These are phyloP conservation scores for Peronospora belbahrii DNA, from an alignment of 352 stramenopile genomes.

Conservation along the genomic window DNA sequence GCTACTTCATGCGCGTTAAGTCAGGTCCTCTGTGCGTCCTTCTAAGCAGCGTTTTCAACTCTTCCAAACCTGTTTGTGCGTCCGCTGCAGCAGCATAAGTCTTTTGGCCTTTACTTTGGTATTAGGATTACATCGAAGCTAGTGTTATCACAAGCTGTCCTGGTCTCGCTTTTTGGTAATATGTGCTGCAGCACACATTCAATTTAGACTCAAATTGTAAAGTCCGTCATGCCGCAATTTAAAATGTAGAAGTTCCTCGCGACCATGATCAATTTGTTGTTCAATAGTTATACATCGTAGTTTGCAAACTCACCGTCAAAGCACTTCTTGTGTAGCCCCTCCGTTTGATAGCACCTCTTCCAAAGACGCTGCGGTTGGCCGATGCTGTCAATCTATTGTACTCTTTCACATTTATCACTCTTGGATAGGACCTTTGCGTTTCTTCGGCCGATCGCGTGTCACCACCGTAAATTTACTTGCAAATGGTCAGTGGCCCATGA, in stretches of 20 bases:
- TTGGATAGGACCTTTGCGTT: constrained; percentile 82
- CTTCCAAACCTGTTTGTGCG: constrained; percentile 6
- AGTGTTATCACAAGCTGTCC: constrained; percentile 1
- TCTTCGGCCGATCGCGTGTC: constrained; percentile 59
- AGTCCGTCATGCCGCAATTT: constrained; percentile 75
- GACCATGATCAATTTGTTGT: constrained; percentile 71
- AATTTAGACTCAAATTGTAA: too few species aligned
- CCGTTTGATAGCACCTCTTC: constrained; percentile 79
- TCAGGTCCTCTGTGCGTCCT: constrained; percentile 5
- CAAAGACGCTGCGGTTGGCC: constrained; percentile 61
- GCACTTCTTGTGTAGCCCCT: constrained; percentile 83
- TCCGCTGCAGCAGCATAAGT: not conserved
- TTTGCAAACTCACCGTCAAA: constrained; percentile 71
- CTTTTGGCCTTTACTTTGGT: constrained; percentile 2
- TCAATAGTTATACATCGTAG: constrained; percentile 76
- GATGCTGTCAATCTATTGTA: constrained; percentile 84
- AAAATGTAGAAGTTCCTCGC: constrained; percentile 77
- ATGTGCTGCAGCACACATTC: constrained; percentile 55
- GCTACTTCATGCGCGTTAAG: not conserved
- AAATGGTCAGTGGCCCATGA: constrained; percentile 30
- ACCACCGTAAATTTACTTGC: constrained; percentile 32
- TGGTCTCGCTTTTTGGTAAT: constrained; percentile 70
- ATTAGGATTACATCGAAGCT: constrained; percentile 1
- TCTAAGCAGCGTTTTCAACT: constrained; percentile 7
- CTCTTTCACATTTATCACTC: constrained; percentile 79